Percentiles rank a stretch among this genome's conserved stretches.
These are phyloP conservation scores for Pyronema domesticum DNA, from an alignment of 495 filamentous ascomycete genomes.

Conservation along the genomic window DNA sequence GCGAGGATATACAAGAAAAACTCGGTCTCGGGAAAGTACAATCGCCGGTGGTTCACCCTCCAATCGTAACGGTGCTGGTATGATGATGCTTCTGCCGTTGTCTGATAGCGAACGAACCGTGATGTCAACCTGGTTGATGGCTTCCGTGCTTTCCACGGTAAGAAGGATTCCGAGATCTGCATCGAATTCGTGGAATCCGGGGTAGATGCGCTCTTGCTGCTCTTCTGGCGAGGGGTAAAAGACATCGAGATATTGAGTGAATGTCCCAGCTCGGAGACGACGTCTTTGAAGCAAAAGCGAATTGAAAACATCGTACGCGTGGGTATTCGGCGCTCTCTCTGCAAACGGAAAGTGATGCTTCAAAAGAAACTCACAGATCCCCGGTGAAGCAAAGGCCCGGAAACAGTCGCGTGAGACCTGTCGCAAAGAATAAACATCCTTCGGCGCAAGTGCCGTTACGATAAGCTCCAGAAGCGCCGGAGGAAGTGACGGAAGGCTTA, in stretches of 20 bases:
- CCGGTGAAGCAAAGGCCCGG: slow-evolving; percentile 4
- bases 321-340: not conserved
- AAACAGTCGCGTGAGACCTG: slow-evolving; percentile 5
- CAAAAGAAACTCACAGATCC: slow-evolving; percentile 4
- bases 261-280: not conserved
- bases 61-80: not conserved
- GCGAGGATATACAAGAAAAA: slow-evolving; percentile 6
- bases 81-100: slow-evolving; percentile 4
- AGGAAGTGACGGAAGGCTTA: not conserved
- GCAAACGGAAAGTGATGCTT: slow-evolving; percentile 13
- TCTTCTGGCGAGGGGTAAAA: not conserved
- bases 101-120: slow-evolving; percentile 5
- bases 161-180: slow-evolving; percentile 6
- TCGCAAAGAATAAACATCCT: slow-evolving; percentile 12
- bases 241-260: not conserved
- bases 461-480: not conserved
- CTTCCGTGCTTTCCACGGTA: not conserved
- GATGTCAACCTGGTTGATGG: not conserved
- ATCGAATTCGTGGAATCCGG: slow-evolving; percentile 6
- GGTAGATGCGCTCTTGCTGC: not conserved
- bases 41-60: slow-evolving; percentile 5
- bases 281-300: slow-evolving; percentile 5
- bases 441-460: slow-evolving; percentile 2
- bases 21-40: not conserved
- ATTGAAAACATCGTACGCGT: slow-evolving; percentile 5